phyloP scores from a whole-genome alignment of 805 yeast genomes.

The Wickerhamiella kurtzmanii region DNA sequence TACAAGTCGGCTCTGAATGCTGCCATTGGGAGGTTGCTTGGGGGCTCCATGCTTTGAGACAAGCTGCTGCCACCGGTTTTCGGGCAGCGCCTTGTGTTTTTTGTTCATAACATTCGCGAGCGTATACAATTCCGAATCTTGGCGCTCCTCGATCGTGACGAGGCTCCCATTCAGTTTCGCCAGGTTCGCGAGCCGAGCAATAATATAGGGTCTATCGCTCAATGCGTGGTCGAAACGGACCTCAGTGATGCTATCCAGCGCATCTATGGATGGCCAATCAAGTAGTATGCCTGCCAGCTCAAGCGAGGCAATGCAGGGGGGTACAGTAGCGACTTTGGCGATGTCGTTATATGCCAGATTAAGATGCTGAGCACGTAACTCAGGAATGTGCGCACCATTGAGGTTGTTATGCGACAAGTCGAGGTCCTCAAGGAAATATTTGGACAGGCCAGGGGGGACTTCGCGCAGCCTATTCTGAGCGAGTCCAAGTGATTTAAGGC shows the following conservation, averaged over 20 bases:
- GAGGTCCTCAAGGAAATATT: constrained; percentile 17
- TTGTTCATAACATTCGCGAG: constrained; percentile 35
- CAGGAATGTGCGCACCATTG: neutral
- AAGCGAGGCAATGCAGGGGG: neutral
- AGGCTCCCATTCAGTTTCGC: constrained; percentile 44
- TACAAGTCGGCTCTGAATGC: constrained; percentile 15
- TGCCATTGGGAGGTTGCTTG: constrained; percentile 1
- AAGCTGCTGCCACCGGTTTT: constrained; percentile 33
- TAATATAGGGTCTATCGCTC: constrained; percentile 24
- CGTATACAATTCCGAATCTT: constrained; percentile 57
- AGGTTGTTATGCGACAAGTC: constrained; percentile 31
- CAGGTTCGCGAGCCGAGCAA: constrained; percentile 35
- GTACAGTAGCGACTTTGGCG: constrained; percentile 1
- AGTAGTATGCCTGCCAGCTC: constrained; percentile 2
- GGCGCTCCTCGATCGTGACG: constrained; percentile 35
- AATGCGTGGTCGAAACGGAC: constrained; percentile 27
- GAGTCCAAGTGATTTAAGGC: constrained; percentile 7
- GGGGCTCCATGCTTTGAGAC: constrained; percentile 27
- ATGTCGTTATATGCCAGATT: constrained; percentile 29
- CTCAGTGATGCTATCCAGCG: constrained; percentile 23
- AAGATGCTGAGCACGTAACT: neutral
- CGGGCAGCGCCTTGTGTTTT: constrained; percentile 11
- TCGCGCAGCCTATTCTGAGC: constrained; percentile 27
- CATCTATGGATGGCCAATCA: constrained; percentile 6
- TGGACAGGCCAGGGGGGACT: constrained; percentile 21